Evolutionary conservation across 2,329 filamentous ascomycete species (phyloP).

Genomic region (Grosmannia serpens): DNA sequence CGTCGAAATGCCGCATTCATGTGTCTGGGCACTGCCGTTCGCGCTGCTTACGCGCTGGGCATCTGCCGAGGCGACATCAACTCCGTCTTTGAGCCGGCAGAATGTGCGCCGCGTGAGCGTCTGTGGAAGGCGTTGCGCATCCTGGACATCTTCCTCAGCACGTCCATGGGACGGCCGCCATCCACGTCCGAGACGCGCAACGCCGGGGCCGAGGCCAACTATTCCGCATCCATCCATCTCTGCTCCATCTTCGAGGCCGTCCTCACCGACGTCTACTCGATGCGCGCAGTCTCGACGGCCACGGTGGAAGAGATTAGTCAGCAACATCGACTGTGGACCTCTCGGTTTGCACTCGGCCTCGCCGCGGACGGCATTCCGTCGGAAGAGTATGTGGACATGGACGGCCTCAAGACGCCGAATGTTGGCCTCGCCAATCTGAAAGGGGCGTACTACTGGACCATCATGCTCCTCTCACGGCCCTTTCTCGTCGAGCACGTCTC

Average conservation of each 20-base stretch:
- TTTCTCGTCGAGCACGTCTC: slow-evolving; percentile 22
- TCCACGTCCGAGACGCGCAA: slow-evolving; percentile 20
- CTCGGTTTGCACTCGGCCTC: slow-evolving; percentile 11
- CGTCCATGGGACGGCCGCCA: slow-evolving; percentile 21
- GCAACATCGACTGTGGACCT: slow-evolving; percentile 17
- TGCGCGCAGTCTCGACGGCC: slow-evolving; percentile 18
- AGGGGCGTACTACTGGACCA: slow-evolving; percentile 25
- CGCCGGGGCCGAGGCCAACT: slow-evolving; percentile 11
- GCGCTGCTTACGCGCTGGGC: slow-evolving; percentile 45
- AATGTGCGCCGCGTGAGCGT: slow-evolving; percentile 18
- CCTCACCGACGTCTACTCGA: slow-evolving; percentile 22
- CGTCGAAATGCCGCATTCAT: slow-evolving; percentile 50
- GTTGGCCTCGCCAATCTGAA: slow-evolving; percentile 22
- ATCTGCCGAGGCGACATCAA: slow-evolving; percentile 29
- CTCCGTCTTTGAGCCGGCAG: slow-evolving; percentile 15
- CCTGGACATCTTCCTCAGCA: slow-evolving; percentile 22
- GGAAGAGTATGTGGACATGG: slow-evolving; percentile 3
- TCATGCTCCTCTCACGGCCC: slow-evolving; percentile 25
- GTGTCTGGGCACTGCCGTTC: slow-evolving; percentile 48
- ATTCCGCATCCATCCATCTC: slow-evolving; percentile 20
- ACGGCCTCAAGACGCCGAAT: slow-evolving; percentile 14
- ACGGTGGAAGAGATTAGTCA: slow-evolving; percentile 16
- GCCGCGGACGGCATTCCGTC: slow-evolving; percentile 11
- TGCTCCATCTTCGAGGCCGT: slow-evolving; percentile 26
- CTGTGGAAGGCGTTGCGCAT: slow-evolving; percentile 23